These are phyloP conservation scores for Alternaria conjuncta DNA, from an alignment of 2,329 filamentous ascomycete species.

Conservation along the genomic window DNA sequence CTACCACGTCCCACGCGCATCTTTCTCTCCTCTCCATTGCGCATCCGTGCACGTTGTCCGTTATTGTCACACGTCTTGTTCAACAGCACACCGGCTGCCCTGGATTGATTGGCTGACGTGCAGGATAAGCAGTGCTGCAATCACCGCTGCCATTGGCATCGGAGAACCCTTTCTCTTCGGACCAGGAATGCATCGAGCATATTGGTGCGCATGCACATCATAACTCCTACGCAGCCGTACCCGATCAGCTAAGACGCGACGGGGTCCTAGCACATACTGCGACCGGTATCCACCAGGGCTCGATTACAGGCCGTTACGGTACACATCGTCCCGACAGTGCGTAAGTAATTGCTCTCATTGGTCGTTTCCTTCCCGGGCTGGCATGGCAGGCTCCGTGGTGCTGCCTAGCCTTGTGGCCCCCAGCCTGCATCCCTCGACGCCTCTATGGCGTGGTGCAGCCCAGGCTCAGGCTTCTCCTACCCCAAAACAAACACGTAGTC, in stretches of 20 bases:
- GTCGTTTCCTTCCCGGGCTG: constrained; percentile 37
- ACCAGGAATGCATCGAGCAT: constrained; percentile 55
- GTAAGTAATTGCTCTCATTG: constrained; percentile 59
- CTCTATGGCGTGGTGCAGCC: constrained; percentile 45
- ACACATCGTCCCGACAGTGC: constrained; percentile 61
- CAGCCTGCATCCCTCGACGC: constrained; percentile 45
- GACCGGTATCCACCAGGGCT: constrained; percentile 54
- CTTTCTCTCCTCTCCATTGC: constrained; percentile 27
- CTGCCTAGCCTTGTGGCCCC: constrained; percentile 46
- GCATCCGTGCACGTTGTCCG: constrained; percentile 46
- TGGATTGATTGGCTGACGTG: constrained; percentile 51
- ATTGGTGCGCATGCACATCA: constrained; percentile 55
- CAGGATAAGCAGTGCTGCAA: constrained; percentile 53
- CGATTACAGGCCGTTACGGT: constrained; percentile 58
- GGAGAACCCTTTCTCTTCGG: constrained; percentile 53
- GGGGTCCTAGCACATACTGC: constrained; percentile 56
- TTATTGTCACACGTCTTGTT: constrained; percentile 46
- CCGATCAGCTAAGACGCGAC: constrained; percentile 60
- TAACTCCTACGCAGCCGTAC: constrained; percentile 51
- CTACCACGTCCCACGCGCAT: constrained; percentile 42
- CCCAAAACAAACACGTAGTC: constrained; percentile 52
- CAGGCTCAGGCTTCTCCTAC: constrained; percentile 45
- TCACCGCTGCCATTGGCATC: constrained; percentile 50
- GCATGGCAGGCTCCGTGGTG: constrained; percentile 44
- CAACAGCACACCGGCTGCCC: constrained; percentile 36